phyloP scores from a whole-genome alignment of 495 filamentous ascomycete species.

The Neurospora sp. region DNA sequence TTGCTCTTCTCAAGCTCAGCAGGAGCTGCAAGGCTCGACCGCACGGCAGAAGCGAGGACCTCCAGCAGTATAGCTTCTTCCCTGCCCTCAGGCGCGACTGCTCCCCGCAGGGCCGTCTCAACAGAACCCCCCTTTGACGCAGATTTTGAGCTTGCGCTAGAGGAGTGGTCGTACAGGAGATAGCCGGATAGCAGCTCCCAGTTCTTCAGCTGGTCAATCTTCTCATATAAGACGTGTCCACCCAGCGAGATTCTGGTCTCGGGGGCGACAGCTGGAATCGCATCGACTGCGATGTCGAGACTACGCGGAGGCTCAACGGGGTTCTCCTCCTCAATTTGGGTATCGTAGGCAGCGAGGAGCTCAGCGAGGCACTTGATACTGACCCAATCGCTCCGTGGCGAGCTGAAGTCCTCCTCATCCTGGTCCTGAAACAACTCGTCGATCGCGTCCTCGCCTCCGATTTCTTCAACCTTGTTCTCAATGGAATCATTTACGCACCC shows the following conservation, averaged over 20 bases:
- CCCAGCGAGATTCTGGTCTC: constrained; percentile 81
- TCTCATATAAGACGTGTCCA: constrained; percentile 72
- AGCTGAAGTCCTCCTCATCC: constrained; percentile 60
- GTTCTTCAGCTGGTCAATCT: constrained; percentile 63
- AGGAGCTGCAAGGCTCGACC: constrained; percentile 48
- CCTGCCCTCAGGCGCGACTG: constrained; percentile 60
- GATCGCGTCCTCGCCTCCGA: constrained; percentile 49
- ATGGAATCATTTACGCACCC: constrained; percentile 74
- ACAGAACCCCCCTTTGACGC: constrained; percentile 31
- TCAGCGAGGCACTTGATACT: constrained; percentile 84
- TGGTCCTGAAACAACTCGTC: constrained; percentile 66
- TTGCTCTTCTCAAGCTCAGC: constrained; percentile 53
- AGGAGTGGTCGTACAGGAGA: constrained; percentile 82
- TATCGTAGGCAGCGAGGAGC: constrained; percentile 69
- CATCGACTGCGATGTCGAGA: constrained; percentile 33
- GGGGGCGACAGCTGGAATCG: constrained; percentile 44
- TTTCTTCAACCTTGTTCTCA: constrained; percentile 68
- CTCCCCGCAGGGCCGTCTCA: constrained; percentile 47
- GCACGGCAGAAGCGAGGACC: constrained; percentile 70
- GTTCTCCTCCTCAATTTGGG: constrained; percentile 36
- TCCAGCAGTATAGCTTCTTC: constrained; percentile 83
- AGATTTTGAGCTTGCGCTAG: constrained; percentile 32
- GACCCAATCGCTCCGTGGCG: constrained; percentile 73
- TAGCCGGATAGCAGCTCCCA: constrained; percentile 89
- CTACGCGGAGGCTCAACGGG: constrained; percentile 27